phyloP scores from a whole-genome alignment of 345 rosid genomes.

The Corchorus capsularis region DNA sequence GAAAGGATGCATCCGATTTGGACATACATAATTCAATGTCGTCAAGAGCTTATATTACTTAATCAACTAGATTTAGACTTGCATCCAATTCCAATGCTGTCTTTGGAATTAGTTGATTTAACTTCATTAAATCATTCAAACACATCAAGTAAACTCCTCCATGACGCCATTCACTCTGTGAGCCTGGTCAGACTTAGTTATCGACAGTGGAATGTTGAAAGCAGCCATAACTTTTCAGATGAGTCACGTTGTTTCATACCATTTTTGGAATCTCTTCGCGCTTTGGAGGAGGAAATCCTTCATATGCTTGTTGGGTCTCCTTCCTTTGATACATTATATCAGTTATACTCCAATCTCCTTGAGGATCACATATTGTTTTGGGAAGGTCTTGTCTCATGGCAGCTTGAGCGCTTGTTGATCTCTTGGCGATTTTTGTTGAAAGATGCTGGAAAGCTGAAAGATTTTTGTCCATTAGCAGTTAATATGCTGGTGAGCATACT shows the following conservation, averaged over 20 bases:
- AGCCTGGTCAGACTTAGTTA: slow-evolving; percentile 62
- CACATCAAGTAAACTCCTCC: slow-evolving; percentile 34
- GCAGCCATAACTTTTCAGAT: slow-evolving; percentile 34
- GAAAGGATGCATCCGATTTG: slow-evolving; percentile 80
- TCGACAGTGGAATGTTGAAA: slow-evolving; percentile 76
- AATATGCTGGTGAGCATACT: slow-evolving; percentile 55
- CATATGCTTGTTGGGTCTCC: slow-evolving; percentile 54
- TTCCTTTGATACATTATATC: slow-evolving; percentile 45
- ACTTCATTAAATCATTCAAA: slow-evolving; percentile 38
- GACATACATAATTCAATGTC: slow-evolving; percentile 47
- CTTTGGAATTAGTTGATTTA: slow-evolving; percentile 57
- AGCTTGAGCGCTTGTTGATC: slow-evolving; percentile 45
- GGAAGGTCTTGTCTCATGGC: slow-evolving; percentile 52
- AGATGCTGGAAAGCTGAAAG: slow-evolving; percentile 50
- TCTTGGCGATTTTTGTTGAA: slow-evolving; percentile 74
- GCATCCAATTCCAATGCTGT: slow-evolving; percentile 61
- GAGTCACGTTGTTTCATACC: slow-evolving; percentile 42
- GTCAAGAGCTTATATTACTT: slow-evolving; percentile 46
- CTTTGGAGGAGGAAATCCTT: slow-evolving; percentile 63
- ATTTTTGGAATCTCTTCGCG: slow-evolving; percentile 56
- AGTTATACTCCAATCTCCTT: slow-evolving; percentile 55
- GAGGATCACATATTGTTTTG: slow-evolving; percentile 74
- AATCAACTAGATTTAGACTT: slow-evolving; percentile 38
- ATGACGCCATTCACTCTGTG: slow-evolving; percentile 57
- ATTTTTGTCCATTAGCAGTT: slow-evolving; percentile 53